These are phyloP conservation scores for Geotrichum ghanense DNA, from an alignment of 805 yeast genomes.

Conservation along the genomic window DNA sequence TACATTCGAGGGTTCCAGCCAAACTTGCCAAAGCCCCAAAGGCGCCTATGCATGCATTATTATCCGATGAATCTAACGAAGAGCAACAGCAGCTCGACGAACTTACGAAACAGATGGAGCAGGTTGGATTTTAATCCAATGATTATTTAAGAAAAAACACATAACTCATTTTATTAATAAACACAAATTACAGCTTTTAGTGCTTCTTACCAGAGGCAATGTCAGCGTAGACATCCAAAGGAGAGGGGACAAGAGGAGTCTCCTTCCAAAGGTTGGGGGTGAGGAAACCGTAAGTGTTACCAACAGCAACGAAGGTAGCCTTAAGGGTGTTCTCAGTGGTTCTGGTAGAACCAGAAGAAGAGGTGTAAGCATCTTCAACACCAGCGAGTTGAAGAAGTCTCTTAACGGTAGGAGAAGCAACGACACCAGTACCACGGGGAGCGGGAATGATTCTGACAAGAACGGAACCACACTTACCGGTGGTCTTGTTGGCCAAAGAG, in stretches of 20 bases:
- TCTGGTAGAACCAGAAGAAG: slow-evolving; percentile 98
- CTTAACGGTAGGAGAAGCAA: slow-evolving; percentile 99
- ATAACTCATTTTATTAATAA: slow-evolving; percentile 1
- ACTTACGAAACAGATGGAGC: not conserved
- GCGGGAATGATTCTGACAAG: slow-evolving; percentile 97
- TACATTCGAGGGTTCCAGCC: no score
- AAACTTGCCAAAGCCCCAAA: not conserved
- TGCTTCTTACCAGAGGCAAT: slow-evolving; percentile 24
- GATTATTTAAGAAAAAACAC: no score
- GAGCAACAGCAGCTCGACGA: not conserved
- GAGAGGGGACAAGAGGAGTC: slow-evolving; percentile 75
- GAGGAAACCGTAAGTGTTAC: slow-evolving; percentile 99
- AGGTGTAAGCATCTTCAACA: slow-evolving; percentile 98
- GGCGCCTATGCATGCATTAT: not conserved
- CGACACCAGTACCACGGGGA: slow-evolving; percentile 99
- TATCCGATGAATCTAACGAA: not conserved
- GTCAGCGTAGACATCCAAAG: slow-evolving; percentile 74
- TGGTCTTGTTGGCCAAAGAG: slow-evolving; percentile 93
- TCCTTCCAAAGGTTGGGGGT: slow-evolving; percentile 98
- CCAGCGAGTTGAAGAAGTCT: slow-evolving; percentile 98
- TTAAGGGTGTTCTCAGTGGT: slow-evolving; percentile 99
- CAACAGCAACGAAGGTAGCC: slow-evolving; percentile 98
- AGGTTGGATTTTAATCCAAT: slow-evolving; percentile 9
- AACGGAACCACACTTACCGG: slow-evolving; percentile 99
- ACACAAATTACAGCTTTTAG: slow-evolving; percentile 11